Evolutionary conservation across 2,329 filamentous ascomycete species (phyloP), one percentile per base, ranked within the genome.

Genomic region (Ophiostoma perfectum): DNA sequence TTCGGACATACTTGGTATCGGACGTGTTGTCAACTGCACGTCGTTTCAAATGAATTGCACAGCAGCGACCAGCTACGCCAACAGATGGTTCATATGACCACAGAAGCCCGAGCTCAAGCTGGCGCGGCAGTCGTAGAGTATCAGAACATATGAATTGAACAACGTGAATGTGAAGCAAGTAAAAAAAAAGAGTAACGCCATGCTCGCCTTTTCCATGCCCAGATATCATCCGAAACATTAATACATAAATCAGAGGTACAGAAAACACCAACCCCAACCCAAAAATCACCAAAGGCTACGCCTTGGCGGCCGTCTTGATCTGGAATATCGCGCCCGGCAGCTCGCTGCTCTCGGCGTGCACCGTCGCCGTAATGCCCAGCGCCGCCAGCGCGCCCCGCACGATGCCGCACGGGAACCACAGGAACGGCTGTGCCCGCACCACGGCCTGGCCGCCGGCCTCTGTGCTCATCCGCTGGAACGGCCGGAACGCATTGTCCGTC

Each of bases 391-490:
- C 93, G 42, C 95, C 95, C 69, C 94, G 86, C 70, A 99, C 91
- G 65, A 99, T 85, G 64, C 95, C 95, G 74, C 93, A 96, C 7
- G 95, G 95, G 75, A 98, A 97, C 86, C 92, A 97, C 14, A 99
- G 83, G 77, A 96, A 97, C 90, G 91, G 89, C 76, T 96, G 91
- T 39, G 93, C 93, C 74, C 88, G 84, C 27, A 85, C 80, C 65
- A 93, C 84, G 16, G 90, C 90, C 76, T 92, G 88, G 11, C 89
- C 88, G 55, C 89, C 86, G 18, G 87, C 82, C 74, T 94, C 90
- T 72, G 93, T 90, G 75, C 90, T 94, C 93, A 98, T 97, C 65
- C 93, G 86, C 47, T 88, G 85, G 73, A 99, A 89, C 0, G 94
- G 93, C 65, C 92, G 89, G 80, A 99, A 99, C 9, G 89, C 83